Conservation (phyloP, 225 moss, liverwort and hornwort species). For the Bryum argenteum region DNA sequence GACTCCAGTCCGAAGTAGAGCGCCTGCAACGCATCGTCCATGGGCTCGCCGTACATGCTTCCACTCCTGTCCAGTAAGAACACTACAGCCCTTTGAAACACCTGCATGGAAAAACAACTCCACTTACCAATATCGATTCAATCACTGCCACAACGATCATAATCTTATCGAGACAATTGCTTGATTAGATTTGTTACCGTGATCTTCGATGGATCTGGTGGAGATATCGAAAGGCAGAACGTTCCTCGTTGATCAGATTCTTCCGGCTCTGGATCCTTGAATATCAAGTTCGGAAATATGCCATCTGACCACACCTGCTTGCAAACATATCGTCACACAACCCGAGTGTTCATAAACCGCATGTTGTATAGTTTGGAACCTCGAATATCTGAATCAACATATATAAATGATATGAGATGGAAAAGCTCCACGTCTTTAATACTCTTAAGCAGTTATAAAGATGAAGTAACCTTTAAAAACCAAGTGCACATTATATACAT, state of each 20-base stretch:
- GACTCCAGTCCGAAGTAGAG: conserved; percentile 58
- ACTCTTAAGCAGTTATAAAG: no score
- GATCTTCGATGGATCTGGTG: conserved; percentile 66
- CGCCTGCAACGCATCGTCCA: conserved; percentile 69
- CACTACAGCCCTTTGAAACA: conserved; percentile 70
- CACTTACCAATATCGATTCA: conserved; percentile 8
- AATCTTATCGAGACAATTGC: no score
- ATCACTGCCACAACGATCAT: not conserved
- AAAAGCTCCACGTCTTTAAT: no score
- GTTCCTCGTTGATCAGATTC: conserved; percentile 67
- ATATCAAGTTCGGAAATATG: conserved; percentile 72
- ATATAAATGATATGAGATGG: no score
- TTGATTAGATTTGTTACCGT: no score
- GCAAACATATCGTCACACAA: conserved; percentile 1
- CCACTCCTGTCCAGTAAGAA: conserved; percentile 82
- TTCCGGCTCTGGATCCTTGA: conserved; percentile 55
- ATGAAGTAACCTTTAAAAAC: no score
- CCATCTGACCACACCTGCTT: conserved; percentile 74
- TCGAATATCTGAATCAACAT: no score
- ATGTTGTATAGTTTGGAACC: no score
- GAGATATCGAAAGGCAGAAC: conserved; percentile 80
- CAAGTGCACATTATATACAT: no score
- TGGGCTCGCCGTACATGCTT: conserved; percentile 75
- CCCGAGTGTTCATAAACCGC: no score
- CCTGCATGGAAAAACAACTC: no score